These are phyloP conservation scores for Trichoderma sp. DNA, from an alignment of 2,329 filamentous ascomycete species.

Conservation along the genomic window DNA sequence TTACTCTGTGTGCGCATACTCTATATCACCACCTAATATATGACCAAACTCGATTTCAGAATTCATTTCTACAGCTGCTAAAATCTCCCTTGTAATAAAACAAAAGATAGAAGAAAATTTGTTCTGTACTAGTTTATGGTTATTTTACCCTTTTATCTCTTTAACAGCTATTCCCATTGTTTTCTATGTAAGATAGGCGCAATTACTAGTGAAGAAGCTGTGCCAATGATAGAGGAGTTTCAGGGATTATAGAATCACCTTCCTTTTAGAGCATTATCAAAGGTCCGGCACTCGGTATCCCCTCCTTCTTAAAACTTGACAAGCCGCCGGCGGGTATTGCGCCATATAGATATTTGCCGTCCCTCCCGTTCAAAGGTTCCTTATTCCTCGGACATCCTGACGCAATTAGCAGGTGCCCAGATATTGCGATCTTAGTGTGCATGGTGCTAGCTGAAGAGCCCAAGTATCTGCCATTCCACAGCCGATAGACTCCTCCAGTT, in stretches of 20 bases:
- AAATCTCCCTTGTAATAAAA: too few species aligned
- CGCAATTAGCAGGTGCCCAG: slow-evolving; percentile 9
- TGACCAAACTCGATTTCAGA: too few species aligned
- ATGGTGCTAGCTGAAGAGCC: neutral
- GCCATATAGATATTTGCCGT: neutral
- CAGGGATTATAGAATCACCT: neutral
- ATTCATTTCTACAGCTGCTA: too few species aligned
- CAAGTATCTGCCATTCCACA: neutral
- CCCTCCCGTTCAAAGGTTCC: slow-evolving; percentile 6
- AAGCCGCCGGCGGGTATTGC: neutral
- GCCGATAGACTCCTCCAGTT: neutral
- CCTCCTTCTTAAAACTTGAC: slow-evolving; percentile 7
- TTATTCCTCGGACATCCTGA: neutral
- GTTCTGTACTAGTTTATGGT: too few species aligned
- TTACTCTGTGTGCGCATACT: too few species aligned
- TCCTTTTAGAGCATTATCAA: neutral
- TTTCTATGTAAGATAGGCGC: too few species aligned
- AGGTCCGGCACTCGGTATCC: neutral
- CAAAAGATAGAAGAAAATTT: too few species aligned
- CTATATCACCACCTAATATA: too few species aligned
- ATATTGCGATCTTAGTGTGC: neutral
- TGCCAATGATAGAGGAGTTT: too few species aligned
- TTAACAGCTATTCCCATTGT: too few species aligned
- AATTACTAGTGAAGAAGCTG: too few species aligned
- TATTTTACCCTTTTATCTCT: too few species aligned